These are phyloP conservation scores for Neocucurbitaria cava DNA, from an alignment of 2,329 filamentous ascomycete genomes.

Conservation along the genomic window DNA sequence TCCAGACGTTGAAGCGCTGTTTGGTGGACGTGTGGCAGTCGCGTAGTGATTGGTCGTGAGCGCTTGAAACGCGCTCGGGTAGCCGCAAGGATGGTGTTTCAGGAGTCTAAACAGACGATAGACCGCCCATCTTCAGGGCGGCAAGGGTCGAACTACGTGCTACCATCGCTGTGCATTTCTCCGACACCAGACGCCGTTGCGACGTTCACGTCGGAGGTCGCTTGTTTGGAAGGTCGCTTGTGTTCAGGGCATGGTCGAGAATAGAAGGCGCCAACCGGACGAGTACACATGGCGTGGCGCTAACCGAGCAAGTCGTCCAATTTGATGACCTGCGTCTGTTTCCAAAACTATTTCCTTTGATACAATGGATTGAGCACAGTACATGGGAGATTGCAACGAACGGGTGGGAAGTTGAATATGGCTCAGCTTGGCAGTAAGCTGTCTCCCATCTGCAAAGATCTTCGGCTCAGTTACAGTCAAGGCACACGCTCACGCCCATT, in stretches of 20 bases:
- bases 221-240: slow-evolving; percentile 3
- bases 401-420: background rate
- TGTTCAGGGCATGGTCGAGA: slow-evolving; percentile 2
- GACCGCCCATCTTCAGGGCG: slow-evolving; percentile 36
- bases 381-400: background rate
- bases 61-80: slow-evolving; percentile 34
- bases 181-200: slow-evolving; percentile 15
- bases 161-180: slow-evolving; percentile 22
- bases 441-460: background rate
- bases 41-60: slow-evolving; percentile 45
- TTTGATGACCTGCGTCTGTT: background rate
- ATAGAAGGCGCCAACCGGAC: background rate
- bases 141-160: slow-evolving; percentile 30
- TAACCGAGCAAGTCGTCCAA: slow-evolving; percentile 1
- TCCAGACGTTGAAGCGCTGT: slow-evolving; percentile 35
- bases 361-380: background rate
- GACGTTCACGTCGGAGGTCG: slow-evolving; percentile 1
- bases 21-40: slow-evolving; percentile 34
- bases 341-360: slow-evolving; percentile 5
- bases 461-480: background rate
- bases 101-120: slow-evolving; percentile 36
- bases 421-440: background rate
- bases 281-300: slow-evolving; percentile 8
- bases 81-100: slow-evolving; percentile 38
- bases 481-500: background rate